Conservation (phyloP, 83 land plant genomes). For the Thuja plicata region DNA sequence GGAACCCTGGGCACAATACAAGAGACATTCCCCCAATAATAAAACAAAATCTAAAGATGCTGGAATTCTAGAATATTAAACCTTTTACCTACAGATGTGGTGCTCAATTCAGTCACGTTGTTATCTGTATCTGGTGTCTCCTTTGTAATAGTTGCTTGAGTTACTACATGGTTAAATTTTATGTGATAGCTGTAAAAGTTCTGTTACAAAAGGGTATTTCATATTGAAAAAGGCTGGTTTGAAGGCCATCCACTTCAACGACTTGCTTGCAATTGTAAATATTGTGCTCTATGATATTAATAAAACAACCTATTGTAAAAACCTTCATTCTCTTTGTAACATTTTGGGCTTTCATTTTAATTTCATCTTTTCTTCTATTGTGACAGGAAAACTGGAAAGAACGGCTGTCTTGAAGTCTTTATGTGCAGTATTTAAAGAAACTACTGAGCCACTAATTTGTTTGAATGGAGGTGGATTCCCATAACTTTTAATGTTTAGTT, state of each 20-base stretch:
- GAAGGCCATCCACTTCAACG: not conserved
- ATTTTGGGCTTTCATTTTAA: not conserved
- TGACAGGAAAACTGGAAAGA: slow-evolving; percentile 27
- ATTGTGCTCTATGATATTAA: not conserved
- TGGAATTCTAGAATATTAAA: no score
- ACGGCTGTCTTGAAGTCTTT: slow-evolving; percentile 32
- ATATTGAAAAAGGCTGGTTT: not conserved
- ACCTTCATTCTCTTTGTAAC: not conserved
- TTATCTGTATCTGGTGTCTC: not conserved
- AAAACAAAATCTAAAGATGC: no score
- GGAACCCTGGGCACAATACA: no score
- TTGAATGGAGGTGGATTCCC: slow-evolving; percentile 24
- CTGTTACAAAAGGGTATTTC: not conserved
- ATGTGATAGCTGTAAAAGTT: not conserved
- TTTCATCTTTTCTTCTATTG: not conserved
- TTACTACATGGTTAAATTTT: not conserved
- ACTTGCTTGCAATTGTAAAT: not conserved
- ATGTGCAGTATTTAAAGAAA: slow-evolving; percentile 31
- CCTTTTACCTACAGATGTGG: not conserved
- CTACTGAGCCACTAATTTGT: slow-evolving; percentile 31
- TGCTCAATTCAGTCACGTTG: not conserved
- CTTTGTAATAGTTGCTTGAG: not conserved
- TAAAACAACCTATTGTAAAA: not conserved
- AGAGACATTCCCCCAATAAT: no score
- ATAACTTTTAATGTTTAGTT: slow-evolving; percentile 25